Evolutionary conservation across 352 stramenopile species (phyloP).

Genomic region (Pythium phragmitis): DNA sequence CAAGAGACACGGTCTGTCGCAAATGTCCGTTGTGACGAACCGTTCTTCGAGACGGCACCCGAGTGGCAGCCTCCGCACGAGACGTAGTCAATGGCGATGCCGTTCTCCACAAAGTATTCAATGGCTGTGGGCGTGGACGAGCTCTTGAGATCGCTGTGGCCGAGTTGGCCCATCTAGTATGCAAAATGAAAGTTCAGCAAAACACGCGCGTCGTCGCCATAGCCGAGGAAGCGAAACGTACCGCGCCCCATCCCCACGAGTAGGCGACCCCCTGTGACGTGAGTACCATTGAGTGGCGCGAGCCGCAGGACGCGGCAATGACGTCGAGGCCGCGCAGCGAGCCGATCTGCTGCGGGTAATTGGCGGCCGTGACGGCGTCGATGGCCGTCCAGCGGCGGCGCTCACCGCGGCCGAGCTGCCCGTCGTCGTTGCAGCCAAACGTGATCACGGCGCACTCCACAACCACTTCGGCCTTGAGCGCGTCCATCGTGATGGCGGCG

Average conservation of each 20-base stretch:
- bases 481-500: not conserved
- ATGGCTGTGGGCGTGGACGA: constrained; percentile 58
- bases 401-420: constrained; percentile 71
- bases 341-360: constrained; percentile 65
- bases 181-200: not conserved
- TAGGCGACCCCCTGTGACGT: constrained; percentile 59
- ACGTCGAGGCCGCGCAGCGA: constrained; percentile 51
- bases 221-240: constrained; percentile 28
- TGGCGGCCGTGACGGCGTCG: constrained; percentile 73
- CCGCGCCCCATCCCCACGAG: constrained; percentile 79
- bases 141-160: constrained; percentile 75
- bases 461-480: constrained; percentile 16
- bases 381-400: constrained; percentile 54
- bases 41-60: constrained; percentile 64
- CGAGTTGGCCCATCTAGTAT: constrained; percentile 73
- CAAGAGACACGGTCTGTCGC: not conserved
- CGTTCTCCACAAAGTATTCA: constrained; percentile 52
- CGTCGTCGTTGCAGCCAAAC: constrained; percentile 86
- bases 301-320: constrained; percentile 73
- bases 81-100: constrained; percentile 66
- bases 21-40: constrained; percentile 25
- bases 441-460: constrained; percentile 48
- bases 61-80: constrained; percentile 84
- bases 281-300: constrained; percentile 80
- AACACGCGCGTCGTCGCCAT: not conserved